Base-by-base conservation (phyloP, 2,329 filamentous ascomycete genomes). In the Aspergillus fructus region DNA sequence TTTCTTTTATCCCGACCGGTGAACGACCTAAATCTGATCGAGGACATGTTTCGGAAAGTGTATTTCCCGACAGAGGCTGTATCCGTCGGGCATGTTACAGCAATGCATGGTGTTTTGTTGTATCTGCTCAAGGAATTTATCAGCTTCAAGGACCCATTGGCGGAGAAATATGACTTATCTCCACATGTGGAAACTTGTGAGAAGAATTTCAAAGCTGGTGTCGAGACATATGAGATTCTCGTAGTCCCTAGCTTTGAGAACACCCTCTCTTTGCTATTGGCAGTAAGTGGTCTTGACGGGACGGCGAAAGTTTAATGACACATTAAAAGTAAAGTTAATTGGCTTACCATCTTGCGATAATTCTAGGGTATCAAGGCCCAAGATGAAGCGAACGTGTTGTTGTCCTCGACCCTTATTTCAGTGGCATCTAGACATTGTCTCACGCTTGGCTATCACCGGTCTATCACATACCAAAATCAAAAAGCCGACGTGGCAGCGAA, bases 201-300 rank as follows among this genome's bases (percentile, higher is more conserved):
- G 27, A 23, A 59, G 30, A 62, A 56, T 45, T 64, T 66, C 27
- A 59, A 58, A 19, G 50, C 55, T 11, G 59, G 45, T 5, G 49
- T 68, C 7, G 64, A 68, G 46, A 64, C 56, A 24, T 67, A 63
- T 48, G 66, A 69, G 13, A 56, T 69, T 8, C 48, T 67, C 5
- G 55, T 55, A n/a, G 55, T 64, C n/a, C 64, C 67, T 11, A 64
- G 55, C 34, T 65, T 67, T 42, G 65, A 68, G 24, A 67, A 66
- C 40, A 56, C 66, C 15, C 49, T 66, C 12, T 59, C 62, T 13
- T 52, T 68, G 42, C 49, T 53, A n/a, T 56, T 68, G 59, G 66
- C 61, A 6, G 66, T 69, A 56, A 54, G 64, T 61, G 5, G 9
- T 21, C 33, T 52, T n/a, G n/a, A 17, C 23, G 13, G 5, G 24